phyloP scores from a whole-genome alignment of 495 filamentous ascomycete genomes.

The Neurospora sp. region DNA sequence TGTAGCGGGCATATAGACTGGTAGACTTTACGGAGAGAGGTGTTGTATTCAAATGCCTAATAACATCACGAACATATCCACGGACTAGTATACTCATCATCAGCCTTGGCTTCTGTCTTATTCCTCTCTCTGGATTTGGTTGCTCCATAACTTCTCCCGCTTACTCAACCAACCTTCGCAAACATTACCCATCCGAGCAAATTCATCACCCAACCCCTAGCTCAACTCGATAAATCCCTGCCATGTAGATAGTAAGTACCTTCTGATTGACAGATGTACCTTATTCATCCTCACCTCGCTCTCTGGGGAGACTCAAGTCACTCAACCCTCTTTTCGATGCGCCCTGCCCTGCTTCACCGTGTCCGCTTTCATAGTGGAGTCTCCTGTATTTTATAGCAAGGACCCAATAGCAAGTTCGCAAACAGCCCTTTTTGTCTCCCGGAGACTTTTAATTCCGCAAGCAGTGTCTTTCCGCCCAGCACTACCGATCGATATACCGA shows the following conservation, averaged over 20 bases:
- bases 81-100: neutral
- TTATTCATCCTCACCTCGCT: neutral
- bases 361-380: neutral
- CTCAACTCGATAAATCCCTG: neutral
- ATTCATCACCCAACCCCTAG: neutral
- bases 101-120: neutral
- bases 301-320: neutral
- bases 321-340: neutral
- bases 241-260: neutral
- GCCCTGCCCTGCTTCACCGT: neutral
- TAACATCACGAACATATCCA: neutral
- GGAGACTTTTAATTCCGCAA: neutral
- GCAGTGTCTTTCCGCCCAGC: too few relatives aligned
- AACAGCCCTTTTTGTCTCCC: neutral
- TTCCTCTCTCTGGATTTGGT: neutral
- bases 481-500: too few relatives aligned
- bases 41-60: neutral
- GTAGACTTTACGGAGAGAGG: neutral
- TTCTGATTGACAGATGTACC: neutral
- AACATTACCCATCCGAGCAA: neutral
- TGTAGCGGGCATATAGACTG: neutral
- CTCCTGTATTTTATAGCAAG: neutral
- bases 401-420: neutral
- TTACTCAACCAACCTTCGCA: neutral
- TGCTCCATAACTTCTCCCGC: neutral